Evolutionary conservation across 345 rosid genomes (phyloP).

Genomic region (Hypericum perforatum): DNA sequence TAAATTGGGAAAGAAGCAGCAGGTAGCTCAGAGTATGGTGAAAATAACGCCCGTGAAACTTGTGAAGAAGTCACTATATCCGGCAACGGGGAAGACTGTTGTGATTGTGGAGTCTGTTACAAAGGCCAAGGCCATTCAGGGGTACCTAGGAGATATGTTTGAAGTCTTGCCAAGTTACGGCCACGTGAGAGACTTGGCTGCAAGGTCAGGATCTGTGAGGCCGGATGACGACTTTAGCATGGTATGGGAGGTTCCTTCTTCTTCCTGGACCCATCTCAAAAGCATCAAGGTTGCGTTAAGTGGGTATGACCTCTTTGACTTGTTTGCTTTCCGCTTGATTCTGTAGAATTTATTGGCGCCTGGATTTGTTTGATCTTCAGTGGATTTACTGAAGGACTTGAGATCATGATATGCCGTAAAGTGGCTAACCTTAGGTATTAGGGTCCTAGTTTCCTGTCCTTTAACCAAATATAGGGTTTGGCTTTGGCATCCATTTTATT

Average conservation of each 20-base stretch:
- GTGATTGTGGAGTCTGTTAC: conserved; percentile 88
- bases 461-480: too few relatives aligned
- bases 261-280: conserved; percentile 97
- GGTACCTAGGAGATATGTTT: conserved; percentile 80
- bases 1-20: conserved; percentile 27
- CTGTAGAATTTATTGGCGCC: not conserved
- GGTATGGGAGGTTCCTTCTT: conserved; percentile 98
- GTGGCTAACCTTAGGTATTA: too few relatives aligned
- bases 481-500: too few relatives aligned
- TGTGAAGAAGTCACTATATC: conserved; percentile 56
- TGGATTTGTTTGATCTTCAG: too few relatives aligned
- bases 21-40: conserved; percentile 25
- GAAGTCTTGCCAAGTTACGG: conserved; percentile 96
- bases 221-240: conserved; percentile 96
- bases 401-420: too few relatives aligned
- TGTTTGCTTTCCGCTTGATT: not conserved
- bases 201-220: conserved; percentile 94
- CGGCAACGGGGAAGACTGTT: conserved; percentile 75
- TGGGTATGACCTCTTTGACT: conserved; percentile 39
- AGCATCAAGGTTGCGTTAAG: conserved; percentile 81
- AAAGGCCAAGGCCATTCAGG: conserved; percentile 90
- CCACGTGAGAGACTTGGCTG: conserved; percentile 92
- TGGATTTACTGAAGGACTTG: too few relatives aligned
- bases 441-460: too few relatives aligned
- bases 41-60: conserved; percentile 27